A percentile compares a stretch with the other conserved stretches of the same genome.
phyloP scores from a whole-genome alignment of 1,284 basidiomycete species.

The Rhodotorula sp. region DNA sequence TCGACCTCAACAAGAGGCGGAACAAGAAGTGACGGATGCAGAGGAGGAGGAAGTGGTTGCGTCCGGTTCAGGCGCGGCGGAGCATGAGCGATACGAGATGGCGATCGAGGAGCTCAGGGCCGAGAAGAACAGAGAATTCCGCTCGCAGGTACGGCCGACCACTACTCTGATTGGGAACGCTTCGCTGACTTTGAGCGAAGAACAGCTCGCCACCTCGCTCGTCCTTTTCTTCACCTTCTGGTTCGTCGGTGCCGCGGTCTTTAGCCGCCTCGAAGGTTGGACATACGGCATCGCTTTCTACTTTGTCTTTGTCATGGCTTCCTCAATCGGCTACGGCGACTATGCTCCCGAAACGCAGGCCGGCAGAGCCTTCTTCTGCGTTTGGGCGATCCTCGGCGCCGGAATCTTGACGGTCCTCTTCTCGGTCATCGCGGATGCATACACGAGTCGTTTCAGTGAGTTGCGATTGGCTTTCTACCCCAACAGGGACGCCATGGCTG shows the following conservation, averaged over 20 bases:
- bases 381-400: conserved; percentile 66
- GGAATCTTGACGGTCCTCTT: conserved; percentile 42
- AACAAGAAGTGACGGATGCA: not conserved
- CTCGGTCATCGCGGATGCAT: conserved; percentile 65
- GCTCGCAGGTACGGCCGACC: conserved; percentile 53
- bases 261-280: conserved; percentile 59
- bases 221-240: conserved; percentile 60
- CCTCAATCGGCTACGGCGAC: conserved; percentile 65
- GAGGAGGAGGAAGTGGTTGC: not conserved
- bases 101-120: conserved; percentile 47
- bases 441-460: conserved; percentile 57
- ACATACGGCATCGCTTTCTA: conserved; percentile 61
- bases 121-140: conserved; percentile 57
- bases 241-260: conserved; percentile 62
- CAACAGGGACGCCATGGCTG: too few species aligned
- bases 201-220: conserved; percentile 54
- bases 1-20: conserved; percentile 3
- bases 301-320: conserved; percentile 47
- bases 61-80: not conserved
- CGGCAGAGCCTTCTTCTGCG: conserved; percentile 69
- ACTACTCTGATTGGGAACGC: not conserved
- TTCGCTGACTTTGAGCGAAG: not conserved
- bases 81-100: conserved; percentile 42
- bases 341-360: conserved; percentile 62
- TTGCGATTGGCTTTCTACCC: not conserved